phyloP scores from a whole-genome alignment of 176 grass and related monocot genomes.

The Carex myosuroides region DNA sequence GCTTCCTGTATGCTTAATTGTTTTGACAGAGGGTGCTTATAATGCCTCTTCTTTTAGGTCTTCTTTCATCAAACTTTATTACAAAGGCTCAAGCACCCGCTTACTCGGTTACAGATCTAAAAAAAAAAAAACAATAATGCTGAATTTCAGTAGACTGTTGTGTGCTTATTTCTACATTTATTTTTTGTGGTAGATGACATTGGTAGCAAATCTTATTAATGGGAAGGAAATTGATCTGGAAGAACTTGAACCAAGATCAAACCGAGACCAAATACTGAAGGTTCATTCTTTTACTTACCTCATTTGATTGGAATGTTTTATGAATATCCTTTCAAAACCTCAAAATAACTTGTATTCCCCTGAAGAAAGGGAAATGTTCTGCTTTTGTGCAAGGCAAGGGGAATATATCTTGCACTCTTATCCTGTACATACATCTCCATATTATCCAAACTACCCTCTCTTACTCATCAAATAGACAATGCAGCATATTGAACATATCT shows the following conservation, averaged over 20 bases:
- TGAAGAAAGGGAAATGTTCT: background rate
- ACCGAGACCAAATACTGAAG: conserved; percentile 60
- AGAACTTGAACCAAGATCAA: conserved; percentile 54
- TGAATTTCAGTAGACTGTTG: conserved; percentile 5
- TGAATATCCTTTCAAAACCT: background rate
- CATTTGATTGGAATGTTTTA: background rate
- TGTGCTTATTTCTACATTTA: background rate
- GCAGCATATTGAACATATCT: background rate
- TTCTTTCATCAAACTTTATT: background rate
- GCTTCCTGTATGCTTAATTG: background rate
- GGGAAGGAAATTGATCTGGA: conserved; percentile 57
- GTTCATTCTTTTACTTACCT: conserved; percentile 25
- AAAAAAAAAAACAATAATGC: background rate
- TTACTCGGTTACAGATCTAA: background rate
- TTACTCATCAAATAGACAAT: background rate
- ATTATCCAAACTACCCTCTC: background rate
- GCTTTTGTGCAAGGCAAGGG: background rate
- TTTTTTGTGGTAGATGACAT: conserved; percentile 46
- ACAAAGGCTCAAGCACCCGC: background rate
- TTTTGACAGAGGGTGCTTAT: background rate
- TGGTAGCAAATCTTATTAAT: conserved; percentile 49
- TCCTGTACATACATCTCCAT: background rate
- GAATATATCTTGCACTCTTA: conserved; percentile 4
- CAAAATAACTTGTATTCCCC: background rate
- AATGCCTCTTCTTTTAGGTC: background rate